Evolutionary conservation across 2,329 filamentous ascomycete genomes (phyloP).

Genomic region (Nothophaeocryptopus gaeumannii): DNA sequence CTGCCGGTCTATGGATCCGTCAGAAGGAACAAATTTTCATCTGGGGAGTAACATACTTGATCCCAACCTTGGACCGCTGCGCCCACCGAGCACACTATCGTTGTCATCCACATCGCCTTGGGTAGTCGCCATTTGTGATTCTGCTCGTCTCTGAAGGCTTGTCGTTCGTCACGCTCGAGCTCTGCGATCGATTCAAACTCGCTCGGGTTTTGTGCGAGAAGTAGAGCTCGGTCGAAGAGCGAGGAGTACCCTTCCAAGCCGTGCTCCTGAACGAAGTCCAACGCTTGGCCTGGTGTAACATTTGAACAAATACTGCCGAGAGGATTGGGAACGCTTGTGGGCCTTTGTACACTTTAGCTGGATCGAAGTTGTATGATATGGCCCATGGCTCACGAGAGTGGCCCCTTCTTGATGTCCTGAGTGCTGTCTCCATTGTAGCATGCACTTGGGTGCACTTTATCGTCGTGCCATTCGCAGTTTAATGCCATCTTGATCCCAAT

Average conservation of each 20-base stretch:
- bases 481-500: too few species aligned
- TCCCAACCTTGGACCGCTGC: conserved; percentile 31
- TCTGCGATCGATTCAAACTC: conserved; percentile 45
- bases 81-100: conserved; percentile 22
- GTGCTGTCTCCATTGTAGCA: too few species aligned
- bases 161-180: conserved; percentile 45
- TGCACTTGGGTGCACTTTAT: too few species aligned
- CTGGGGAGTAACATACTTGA: conserved; percentile 10
- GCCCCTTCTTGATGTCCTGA: too few species aligned
- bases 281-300: too few species aligned
- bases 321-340: too few species aligned
- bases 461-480: too few species aligned
- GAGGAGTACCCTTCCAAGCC: neutral
- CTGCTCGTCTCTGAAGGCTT: conserved; percentile 43
- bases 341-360: too few species aligned
- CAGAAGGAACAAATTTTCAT: too few species aligned
- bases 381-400: too few species aligned
- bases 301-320: too few species aligned
- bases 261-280: conserved; percentile 1
- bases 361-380: too few species aligned
- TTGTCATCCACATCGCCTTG: conserved; percentile 47
- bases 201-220: neutral
- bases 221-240: neutral
- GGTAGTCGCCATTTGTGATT: conserved; percentile 53
- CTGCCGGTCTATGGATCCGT: neutral